Base-by-base conservation (phyloP, 2,329 filamentous ascomycete genomes). In the Pseudomassariella vexata region DNA sequence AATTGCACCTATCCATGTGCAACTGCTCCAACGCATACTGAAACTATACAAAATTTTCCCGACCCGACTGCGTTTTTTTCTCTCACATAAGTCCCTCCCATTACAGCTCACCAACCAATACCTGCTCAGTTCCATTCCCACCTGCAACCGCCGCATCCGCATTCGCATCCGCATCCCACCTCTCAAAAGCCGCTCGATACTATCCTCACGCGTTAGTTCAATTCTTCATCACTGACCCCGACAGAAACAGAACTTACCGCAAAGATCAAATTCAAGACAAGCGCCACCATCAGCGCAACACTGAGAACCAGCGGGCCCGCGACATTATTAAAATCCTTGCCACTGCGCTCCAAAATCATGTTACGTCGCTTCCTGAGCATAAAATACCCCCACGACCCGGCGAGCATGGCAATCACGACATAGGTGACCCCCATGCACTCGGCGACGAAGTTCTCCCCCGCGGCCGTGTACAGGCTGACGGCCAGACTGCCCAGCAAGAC, bases 291-390 rank as follows among this genome's bases (percentile, higher is more conserved):
- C 53, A 98, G 57, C 4, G 88, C 85, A 22, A 82, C 60, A 50
- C 85, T 92, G 25, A 96, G 81, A 7, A 94, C 70, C 34, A 95
- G 61, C 1, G 92, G 92, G 0, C 92, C 92, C 38, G 86, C 60
- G 50, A 90, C 66, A 47, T 88, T 92, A 57, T 98, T 90, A 58
- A 98, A 94, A 48, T 96, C 89, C 57, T 83, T 90, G 8, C 87
- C 88, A 50, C 87, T 95, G 42, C 92, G 70, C 56, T 86, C 77
- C 23, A 82, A 59, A 52, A 98, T 98, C 70, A 96, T 79, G 33
- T 66, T 72, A 37, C 82, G 73, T 20, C 92, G 72, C 52, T 73
- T 76, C 50, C 82, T 78, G 52, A 94, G 83, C 66, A 94, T 85
- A 38, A 68, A 75, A 58, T 87, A 95, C 3, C 92, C 92, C 92